Conservation (phyloP, 331 rosid species). For the Saraca asoca region DNA sequence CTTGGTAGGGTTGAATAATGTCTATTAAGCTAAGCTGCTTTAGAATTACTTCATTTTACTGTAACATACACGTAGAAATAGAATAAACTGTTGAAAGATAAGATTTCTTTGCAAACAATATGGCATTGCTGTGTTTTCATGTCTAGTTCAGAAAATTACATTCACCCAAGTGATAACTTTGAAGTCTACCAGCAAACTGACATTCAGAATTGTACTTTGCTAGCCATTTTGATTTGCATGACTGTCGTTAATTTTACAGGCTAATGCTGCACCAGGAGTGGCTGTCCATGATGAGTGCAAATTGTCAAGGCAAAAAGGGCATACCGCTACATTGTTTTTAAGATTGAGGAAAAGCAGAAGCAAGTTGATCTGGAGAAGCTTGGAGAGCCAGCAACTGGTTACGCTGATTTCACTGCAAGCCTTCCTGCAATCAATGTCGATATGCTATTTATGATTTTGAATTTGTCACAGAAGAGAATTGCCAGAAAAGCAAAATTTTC, state of each 20-base stretch:
- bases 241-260: constrained; percentile 53
- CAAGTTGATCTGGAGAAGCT: constrained; percentile 64
- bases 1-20: too few relatives aligned
- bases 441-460: constrained; percentile 71
- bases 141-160: too few relatives aligned
- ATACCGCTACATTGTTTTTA: constrained; percentile 57
- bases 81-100: too few relatives aligned
- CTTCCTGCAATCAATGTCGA: constrained; percentile 72
- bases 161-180: too few relatives aligned
- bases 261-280: constrained; percentile 69
- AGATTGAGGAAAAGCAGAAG: constrained; percentile 72
- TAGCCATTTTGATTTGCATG: too few relatives aligned
- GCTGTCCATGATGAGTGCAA: constrained; percentile 76
- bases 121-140: too few relatives aligned
- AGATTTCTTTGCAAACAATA: too few relatives aligned
- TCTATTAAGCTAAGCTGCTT: too few relatives aligned
- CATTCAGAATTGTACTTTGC: too few relatives aligned
- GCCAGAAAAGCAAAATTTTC: constrained; percentile 69
- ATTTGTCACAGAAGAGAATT: constrained; percentile 57
- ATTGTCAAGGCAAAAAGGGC: constrained; percentile 64
- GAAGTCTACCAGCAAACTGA: too few relatives aligned
- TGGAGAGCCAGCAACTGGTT: constrained; percentile 59
- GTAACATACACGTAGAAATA: too few relatives aligned
- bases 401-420: constrained; percentile 58
- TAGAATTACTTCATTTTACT: too few relatives aligned